Evolutionary conservation across 495 filamentous ascomycete species (phyloP).

Genomic region (Staphylotrichum longicolle): DNA sequence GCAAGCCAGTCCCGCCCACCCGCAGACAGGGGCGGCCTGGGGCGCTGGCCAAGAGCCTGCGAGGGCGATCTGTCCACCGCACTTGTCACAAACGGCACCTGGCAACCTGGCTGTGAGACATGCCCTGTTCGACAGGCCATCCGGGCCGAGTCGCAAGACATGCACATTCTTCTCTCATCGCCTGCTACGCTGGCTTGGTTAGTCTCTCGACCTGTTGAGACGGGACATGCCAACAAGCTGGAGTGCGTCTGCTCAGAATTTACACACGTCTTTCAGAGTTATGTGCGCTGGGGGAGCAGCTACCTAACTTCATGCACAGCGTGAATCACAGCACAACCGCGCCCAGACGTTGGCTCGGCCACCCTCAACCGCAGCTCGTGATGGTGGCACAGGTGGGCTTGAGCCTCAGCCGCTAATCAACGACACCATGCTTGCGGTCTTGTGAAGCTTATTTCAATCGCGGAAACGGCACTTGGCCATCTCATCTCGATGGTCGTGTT

Average conservation of each 20-base stretch:
- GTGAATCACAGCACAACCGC: too few species aligned
- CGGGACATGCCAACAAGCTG: not conserved
- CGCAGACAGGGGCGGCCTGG: not conserved
- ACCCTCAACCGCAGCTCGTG: too few species aligned
- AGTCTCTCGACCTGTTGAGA: too few species aligned
- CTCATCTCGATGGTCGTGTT: constrained; percentile 3
- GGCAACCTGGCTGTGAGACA: constrained; percentile 17
- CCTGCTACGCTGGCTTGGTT: not conserved
- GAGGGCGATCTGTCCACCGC: not conserved
- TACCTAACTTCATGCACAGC: too few species aligned
- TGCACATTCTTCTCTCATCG: not conserved
- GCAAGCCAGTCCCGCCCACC: not conserved
- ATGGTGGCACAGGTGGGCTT: too few species aligned
- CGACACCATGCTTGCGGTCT: too few species aligned
- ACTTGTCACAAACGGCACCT: constrained; percentile 6
- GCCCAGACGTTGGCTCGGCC: too few species aligned
- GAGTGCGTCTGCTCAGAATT: too few species aligned
- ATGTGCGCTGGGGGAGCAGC: too few species aligned
- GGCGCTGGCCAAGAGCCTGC: not conserved
- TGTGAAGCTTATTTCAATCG: not conserved
- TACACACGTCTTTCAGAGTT: too few species aligned
- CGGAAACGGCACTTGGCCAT: not conserved
- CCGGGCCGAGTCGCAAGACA: constrained; percentile 31
- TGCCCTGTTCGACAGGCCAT: constrained; percentile 7
- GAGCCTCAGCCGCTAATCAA: too few species aligned